Evolutionary conservation across 371 early-diverging fungal genomes (phyloP), one percentile per base, ranked within the genome.

Genomic region (Mucor racemosus): DNA sequence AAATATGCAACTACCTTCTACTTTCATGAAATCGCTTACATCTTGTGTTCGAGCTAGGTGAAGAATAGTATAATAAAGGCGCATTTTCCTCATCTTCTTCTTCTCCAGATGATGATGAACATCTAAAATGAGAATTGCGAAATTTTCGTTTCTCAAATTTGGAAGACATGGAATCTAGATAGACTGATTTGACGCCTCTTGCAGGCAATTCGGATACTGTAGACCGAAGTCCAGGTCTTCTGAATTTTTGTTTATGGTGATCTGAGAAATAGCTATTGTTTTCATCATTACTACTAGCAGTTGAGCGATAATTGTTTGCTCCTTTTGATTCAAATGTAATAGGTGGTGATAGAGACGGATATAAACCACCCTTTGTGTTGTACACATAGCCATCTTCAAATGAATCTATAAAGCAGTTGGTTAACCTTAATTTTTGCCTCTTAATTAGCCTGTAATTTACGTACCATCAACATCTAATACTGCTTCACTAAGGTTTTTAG

Each of bases 381-480:
- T 81, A 81, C 13, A 81, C 78, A 62, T 75, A 81, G 10, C 62
- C 71, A 38, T 76, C 75, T 54, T 81, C 78, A 46, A 75, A 74
- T 15, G 79, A 81, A 62, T 81, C 79, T 76, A 71, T 34, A 41
- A 34, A 36, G n/a, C 19, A 56, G 10, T 21, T 40, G 26, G 39
- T 60, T n/a, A 53, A 14, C 53, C 46, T 46, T 46, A 46, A 19
- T 19, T 46, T 44, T 44, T 44, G 7, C 44, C 5, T 36, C 26
- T 26, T 14, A 31, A 34, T 13, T 14, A 58, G 36, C 60, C 9
- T 34, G 1, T 26, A 17, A 17, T 38, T 11, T 35, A 56, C 53
- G 26, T 36, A n/a, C 81, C 81, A 65, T 81, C 76, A n/a, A 76
- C 77, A 64, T 79, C 78, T n/a, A 79, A 44, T 9, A 81, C 82